Conservation (phyloP, 495 filamentous ascomycete genomes). For the Lophiotrema nucula region DNA sequence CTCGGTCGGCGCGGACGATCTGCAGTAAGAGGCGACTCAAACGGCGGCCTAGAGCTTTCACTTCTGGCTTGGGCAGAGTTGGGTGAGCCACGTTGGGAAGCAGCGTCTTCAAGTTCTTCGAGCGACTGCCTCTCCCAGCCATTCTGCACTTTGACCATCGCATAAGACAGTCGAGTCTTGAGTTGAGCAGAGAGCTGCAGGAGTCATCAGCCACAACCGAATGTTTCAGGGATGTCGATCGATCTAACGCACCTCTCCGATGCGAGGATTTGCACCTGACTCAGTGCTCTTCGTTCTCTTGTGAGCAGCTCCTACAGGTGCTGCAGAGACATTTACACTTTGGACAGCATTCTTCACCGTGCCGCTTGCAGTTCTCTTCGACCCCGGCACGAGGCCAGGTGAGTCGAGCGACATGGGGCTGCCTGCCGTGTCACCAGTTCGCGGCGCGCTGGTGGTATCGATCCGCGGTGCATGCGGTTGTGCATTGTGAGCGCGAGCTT, state of each 20-base stretch:
- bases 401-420: conserved; percentile 32
- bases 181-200: conserved; percentile 71
- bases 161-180: conserved; percentile 77
- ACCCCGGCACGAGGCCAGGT: conserved; percentile 18
- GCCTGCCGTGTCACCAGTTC: conserved; percentile 25
- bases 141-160: conserved; percentile 85
- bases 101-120: conserved; percentile 66
- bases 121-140: conserved; percentile 72
- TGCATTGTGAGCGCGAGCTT: conserved; percentile 13
- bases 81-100: conserved; percentile 52
- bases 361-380: conserved; percentile 32
- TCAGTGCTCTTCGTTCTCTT: conserved; percentile 67
- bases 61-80: conserved; percentile 1
- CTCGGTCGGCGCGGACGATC: conserved; percentile 29
- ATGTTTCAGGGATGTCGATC: conserved; percentile 19
- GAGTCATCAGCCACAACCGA: conserved; percentile 20
- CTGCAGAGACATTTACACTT: not conserved
- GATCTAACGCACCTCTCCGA: conserved; percentile 66
- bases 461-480: conserved; percentile 11
- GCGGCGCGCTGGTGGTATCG: conserved; percentile 19
- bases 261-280: conserved; percentile 57
- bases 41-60: conserved; percentile 9
- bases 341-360: conserved; percentile 16
- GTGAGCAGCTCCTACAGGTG: conserved; percentile 44
- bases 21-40: conserved; percentile 24